Base-by-base conservation (phyloP, 2,329 filamentous ascomycete species). In the Diplodia intermedia region DNA sequence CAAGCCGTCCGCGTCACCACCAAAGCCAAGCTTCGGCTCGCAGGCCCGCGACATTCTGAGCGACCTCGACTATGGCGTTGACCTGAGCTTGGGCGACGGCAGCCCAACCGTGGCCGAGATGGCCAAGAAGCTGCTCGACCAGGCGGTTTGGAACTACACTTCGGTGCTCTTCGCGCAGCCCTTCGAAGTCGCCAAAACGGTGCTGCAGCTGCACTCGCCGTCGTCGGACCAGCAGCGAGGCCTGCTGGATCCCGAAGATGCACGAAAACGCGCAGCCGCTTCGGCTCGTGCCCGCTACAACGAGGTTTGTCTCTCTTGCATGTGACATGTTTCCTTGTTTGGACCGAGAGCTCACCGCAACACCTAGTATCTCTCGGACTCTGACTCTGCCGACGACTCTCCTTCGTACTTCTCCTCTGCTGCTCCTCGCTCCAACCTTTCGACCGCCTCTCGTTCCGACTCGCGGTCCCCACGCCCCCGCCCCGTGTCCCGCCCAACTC, bases 131-230 rank as follows among this genome's bases (percentile, higher is more conserved):
- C 82, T 97, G 69, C 76, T 97, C 57, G 93, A 98, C 77, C 90
- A 94, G 78, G 88, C 95, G 71, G 78, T 97, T 79, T 96, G 94
- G 89, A 94, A 95, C 77, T 99, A 99, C 81, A 91, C 90, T 15
- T 93, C 90, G 68, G 90, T 97, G 29, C 80, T 98, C 75, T 89
- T 97, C 77, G 91, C 93, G 66, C 95, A 99, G 81, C 95, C 95
- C 15, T 98, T 99, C 79, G 95, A 98, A 83, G 94, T 97, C 68
- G 93, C 94, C 75, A 98, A 97, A 85, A 95, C 90, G 15, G 88
- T 98, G 67, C 82, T 99, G 73, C 95, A 99, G 81, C 88, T 93
- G 63, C 88, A 87, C 71, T 80, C 87, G 65, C 82, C 82, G 11
- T 79, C 72, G 3, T 49, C 57, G 8, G 56, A 65, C 18, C 33